phyloP scores from a whole-genome alignment of 306 rosid genomes.

The Betula pendula region DNA sequence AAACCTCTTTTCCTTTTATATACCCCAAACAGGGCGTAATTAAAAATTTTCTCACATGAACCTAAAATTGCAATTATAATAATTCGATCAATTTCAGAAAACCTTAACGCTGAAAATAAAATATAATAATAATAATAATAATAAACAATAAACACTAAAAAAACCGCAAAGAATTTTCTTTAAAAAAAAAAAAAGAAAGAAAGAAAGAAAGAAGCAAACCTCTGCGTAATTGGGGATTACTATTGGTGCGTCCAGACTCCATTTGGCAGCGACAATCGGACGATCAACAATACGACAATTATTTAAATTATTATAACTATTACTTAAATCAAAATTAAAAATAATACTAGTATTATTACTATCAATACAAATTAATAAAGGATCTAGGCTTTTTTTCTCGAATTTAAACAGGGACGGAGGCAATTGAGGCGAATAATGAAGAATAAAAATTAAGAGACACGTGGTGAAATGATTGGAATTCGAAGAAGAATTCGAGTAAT shows the following conservation, averaged over 20 bases:
- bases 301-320: neutral
- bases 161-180: neutral
- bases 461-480: conserved; percentile 74
- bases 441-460: conserved; percentile 76
- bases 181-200: neutral
- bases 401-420: conserved; percentile 41
- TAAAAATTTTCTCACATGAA: neutral
- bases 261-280: conserved; percentile 39
- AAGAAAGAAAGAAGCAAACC: conserved; percentile 42
- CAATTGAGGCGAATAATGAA: conserved; percentile 80
- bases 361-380: conserved; percentile 27
- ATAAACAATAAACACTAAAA: neutral
- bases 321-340: conserved; percentile 16
- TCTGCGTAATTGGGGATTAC: conserved; percentile 74
- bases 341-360: conserved; percentile 25
- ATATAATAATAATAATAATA: neutral
- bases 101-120: neutral
- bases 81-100: neutral
- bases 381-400: conserved; percentile 43
- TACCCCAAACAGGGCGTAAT: neutral
- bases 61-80: neutral
- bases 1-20: neutral
- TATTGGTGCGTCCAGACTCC: conserved; percentile 63
- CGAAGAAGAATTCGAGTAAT: conserved; percentile 29
- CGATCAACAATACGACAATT: conserved; percentile 15